Conservation (phyloP, 495 filamentous ascomycete species). For the Lophiostoma macrostomum region DNA sequence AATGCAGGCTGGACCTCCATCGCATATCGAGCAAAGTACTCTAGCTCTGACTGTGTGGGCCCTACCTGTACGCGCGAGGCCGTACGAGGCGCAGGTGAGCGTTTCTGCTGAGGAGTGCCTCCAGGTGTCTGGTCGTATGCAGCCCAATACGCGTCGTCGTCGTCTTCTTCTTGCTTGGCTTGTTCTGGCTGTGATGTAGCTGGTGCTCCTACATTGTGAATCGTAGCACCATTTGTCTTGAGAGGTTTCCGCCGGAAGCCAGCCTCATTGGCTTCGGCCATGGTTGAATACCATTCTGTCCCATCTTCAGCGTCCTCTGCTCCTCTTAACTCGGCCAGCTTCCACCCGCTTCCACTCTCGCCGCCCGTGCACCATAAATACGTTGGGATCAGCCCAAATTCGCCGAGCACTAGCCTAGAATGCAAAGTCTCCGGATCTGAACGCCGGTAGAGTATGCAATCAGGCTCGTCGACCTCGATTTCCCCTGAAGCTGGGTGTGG, state of each 20-base stretch:
- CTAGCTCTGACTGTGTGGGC: constrained; percentile 57
- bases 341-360: constrained; percentile 76
- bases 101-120: constrained; percentile 66
- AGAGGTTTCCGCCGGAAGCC: constrained; percentile 32
- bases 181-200: constrained; percentile 3
- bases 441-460: constrained; percentile 63
- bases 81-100: constrained; percentile 54
- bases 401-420: constrained; percentile 53
- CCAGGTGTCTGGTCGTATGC: constrained; percentile 84
- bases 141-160: constrained; percentile 93
- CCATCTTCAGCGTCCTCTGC: constrained; percentile 47
- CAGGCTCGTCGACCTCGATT: constrained; percentile 70
- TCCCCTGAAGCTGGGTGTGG: constrained; percentile 92
- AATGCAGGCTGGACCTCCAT: constrained; percentile 79
- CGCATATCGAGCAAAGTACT: constrained; percentile 84
- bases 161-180: constrained; percentile 42
- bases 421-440: constrained; percentile 86
- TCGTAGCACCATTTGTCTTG: constrained; percentile 21
- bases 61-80: constrained; percentile 36
- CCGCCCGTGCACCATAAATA: constrained; percentile 63
- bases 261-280: constrained; percentile 53
- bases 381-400: constrained; percentile 46
- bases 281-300: constrained; percentile 50
- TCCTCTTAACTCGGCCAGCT: constrained; percentile 72
- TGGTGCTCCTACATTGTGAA: constrained; percentile 13